A percentile compares a stretch with the other conserved stretches of the same genome.
Evolutionary conservation across 352 stramenopile genomes (phyloP).

Genomic region (Phytopythium chamaehyphon): DNA sequence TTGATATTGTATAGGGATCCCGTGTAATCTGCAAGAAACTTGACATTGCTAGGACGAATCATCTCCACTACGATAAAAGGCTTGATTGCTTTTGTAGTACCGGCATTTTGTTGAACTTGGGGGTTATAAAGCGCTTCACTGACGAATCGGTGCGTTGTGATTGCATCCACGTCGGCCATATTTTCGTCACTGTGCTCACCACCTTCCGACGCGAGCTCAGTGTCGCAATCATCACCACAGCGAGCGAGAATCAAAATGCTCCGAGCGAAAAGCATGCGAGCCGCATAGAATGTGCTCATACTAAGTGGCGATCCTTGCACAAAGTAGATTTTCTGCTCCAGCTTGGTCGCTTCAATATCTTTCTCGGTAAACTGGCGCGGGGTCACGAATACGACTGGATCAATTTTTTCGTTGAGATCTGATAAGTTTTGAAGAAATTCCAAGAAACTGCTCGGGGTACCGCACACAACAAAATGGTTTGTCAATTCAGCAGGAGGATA

Average conservation of each 20-base stretch:
- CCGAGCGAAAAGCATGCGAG: constrained; percentile 48
- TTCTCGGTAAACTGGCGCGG: constrained; percentile 41
- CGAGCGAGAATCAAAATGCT: constrained; percentile 76
- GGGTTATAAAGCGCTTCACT: constrained; percentile 49
- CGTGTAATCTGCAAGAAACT: constrained; percentile 59
- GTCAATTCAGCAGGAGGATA: constrained; percentile 22
- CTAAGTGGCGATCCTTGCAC: constrained; percentile 62
- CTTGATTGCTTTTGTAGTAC: constrained; percentile 14
- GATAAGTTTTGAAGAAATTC: constrained; percentile 50
- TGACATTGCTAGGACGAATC: constrained; percentile 69
- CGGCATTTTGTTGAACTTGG: constrained; percentile 8
- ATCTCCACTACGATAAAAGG: constrained; percentile 66
- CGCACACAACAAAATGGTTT: constrained; percentile 67
- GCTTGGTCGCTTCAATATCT: constrained; percentile 35
- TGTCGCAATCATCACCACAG: constrained; percentile 39
- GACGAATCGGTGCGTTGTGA: constrained; percentile 74
- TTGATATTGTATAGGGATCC: constrained; percentile 42
- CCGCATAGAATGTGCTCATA: constrained; percentile 49
- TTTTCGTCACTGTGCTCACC: constrained; percentile 56
- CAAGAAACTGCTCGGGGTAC: constrained; percentile 51
- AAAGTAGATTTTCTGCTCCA: constrained; percentile 59
- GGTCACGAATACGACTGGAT: constrained; percentile 53
- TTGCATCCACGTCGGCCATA: constrained; percentile 72
- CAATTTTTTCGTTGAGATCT: constrained; percentile 36
- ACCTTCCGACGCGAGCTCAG: constrained; percentile 19